Base-by-base conservation (phyloP, 2,329 filamentous ascomycete genomes). In the Aspergillus quadrilineatus region DNA sequence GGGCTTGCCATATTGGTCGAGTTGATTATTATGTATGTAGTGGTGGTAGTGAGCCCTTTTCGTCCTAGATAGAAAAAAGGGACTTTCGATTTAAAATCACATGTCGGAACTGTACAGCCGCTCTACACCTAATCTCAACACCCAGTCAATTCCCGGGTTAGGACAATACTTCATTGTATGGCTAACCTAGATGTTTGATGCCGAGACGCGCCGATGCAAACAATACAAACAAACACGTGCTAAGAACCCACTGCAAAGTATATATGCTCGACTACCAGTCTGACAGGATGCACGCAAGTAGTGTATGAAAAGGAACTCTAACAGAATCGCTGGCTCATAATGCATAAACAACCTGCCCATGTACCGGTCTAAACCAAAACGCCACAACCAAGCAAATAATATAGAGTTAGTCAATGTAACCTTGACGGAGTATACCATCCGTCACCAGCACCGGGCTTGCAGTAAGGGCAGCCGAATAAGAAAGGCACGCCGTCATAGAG, bases 401-500 rank as follows among this genome's bases (percentile, higher is more conserved):
- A 10, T 5, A 22, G 7, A 28, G 9, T 14, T 50, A 48, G 32
- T 41, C 7, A 60, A 54, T 50, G 44, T 36, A 57, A 70, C 55
- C 73, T 64, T 70, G 67, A 54, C 53, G 63, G 29, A 22, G 45
- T 47, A 36, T 47, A 36, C 71, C 72, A 75, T 26, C 68, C 71
- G 26, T 59, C 58, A 6, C 57, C 59, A 37, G 57, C 58, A 15
- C 37, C 45, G 3, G 53, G 39, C 32, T 61, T 60, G 53, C 74
- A 77, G 55, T 72, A 56, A 15, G 61, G 60, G 58, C 74, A 77
- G 4, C 69, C 68, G 55, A 76, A 67, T 50, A 72, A 54, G 39
- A 76, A 66, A 8, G 73, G 70, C 43, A 73, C 62, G 10, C 66
- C 66, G 48, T 72, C 65, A 68, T 69, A 71, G 43, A 70, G 61